A percentile compares a stretch with the other conserved stretches of the same genome.
Conservation (phyloP, 2,329 filamentous ascomycete species). For the Graphiopsis chlorocephala region DNA sequence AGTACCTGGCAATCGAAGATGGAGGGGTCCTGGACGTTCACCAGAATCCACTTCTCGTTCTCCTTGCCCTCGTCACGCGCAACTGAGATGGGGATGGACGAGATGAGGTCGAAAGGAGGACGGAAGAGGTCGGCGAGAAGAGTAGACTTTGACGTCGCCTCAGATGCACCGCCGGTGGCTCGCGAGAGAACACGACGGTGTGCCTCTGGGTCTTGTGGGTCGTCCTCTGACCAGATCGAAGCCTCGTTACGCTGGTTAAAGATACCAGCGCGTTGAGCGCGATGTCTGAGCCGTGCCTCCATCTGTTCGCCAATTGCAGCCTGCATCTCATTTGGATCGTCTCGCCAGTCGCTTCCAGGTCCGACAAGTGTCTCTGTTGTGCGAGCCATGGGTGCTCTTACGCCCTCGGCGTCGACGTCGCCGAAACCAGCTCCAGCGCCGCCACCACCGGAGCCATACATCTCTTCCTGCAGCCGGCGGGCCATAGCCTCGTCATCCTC, state of each 20-base stretch:
- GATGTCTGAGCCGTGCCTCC: constrained; percentile 29
- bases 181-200: constrained; percentile 55
- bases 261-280: constrained; percentile 49
- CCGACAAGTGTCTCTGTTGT: constrained; percentile 90
- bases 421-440: constrained; percentile 38
- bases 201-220: constrained; percentile 48
- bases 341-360: constrained; percentile 58
- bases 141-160: constrained; percentile 66
- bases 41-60: constrained; percentile 87
- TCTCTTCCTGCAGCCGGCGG: constrained; percentile 83
- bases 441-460: constrained; percentile 60
- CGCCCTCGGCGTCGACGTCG: constrained; percentile 54
- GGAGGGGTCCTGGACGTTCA: constrained; percentile 90
- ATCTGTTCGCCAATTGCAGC: constrained; percentile 66
- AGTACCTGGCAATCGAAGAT: constrained; percentile 93
- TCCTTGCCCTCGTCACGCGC: constrained; percentile 84
- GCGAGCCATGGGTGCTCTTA: constrained; percentile 85
- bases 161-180: constrained; percentile 64
- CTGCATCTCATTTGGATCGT: constrained; percentile 54
- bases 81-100: constrained; percentile 73
- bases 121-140: constrained; percentile 88
- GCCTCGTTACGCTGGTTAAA: constrained; percentile 63
- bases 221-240: constrained; percentile 57
- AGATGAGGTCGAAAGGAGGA: constrained; percentile 88
- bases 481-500: constrained; percentile 96